Base-by-base conservation (phyloP, 148 eudicot species). In the Silene latifolia region DNA sequence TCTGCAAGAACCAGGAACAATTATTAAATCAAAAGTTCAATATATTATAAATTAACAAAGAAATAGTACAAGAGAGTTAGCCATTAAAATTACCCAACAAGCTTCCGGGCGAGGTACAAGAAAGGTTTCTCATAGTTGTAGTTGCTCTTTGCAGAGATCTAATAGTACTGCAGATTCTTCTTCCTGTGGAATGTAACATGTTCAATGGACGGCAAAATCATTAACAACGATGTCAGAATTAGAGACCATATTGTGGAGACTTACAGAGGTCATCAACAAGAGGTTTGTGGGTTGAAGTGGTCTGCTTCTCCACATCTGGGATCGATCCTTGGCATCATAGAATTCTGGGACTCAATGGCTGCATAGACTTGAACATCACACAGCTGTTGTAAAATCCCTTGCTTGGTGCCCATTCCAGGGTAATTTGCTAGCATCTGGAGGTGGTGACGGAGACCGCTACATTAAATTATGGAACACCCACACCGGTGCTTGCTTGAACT, bases 381-480 rank as follows among this genome's bases (percentile, higher is more conserved):
- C 97, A 1, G 98, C 98, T 25, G 97, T 96, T 12, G 98, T 94
- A 6, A 91, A 88, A 82, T 96, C 98, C 59, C 93, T 94, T 3
- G 92, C 98, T 47, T 90, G 98, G 98, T 92, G 97, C 78, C 97
- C 98, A 0, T 94, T 94, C 87, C 97, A 91, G 86, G 79, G 96
- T 44, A 92, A 94, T 69, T 67, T 94, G 79, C 71, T 94, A 78
- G 97, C 96, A 58, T 79, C 98, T 2, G 97, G 98, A 20, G 98
- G 97, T 46, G 98, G 98, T 66, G 96, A 90, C 0, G 86, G 89
- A 47, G 98, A 95, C 64, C 53, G 91, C 51, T 88, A 89, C 78
- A 92, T 95, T 14, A 95, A 90, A 74, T 94, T 94, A 76, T 94
- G 98, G 98, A 94, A 94, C 85, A 90, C 97, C 56, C 97, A 91